phyloP scores from a whole-genome alignment of 768 basidiomycete species.

The Naganishia vaughanmartiniae region DNA sequence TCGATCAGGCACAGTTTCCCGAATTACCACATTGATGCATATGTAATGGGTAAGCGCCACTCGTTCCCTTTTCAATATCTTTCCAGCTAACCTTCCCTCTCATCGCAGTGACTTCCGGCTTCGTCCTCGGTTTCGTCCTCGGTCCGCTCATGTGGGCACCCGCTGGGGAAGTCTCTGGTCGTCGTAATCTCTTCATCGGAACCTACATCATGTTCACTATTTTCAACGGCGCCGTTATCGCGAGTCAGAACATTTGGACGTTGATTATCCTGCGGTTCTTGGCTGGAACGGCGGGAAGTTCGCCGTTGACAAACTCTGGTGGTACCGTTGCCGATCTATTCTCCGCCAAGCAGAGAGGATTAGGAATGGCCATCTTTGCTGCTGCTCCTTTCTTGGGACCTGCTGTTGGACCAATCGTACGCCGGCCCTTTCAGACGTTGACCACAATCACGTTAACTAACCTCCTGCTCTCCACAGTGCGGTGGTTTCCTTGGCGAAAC shows the following conservation, averaged over 20 bases:
- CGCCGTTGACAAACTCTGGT: conserved; percentile 54
- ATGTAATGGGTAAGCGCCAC: conserved; percentile 37
- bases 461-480: conserved; percentile 34
- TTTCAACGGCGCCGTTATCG: conserved; percentile 50
- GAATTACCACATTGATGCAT: conserved; percentile 31
- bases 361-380: conserved; percentile 50
- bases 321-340: conserved; percentile 48
- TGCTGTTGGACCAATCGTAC: conserved; percentile 30
- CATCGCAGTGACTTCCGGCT: conserved; percentile 31
- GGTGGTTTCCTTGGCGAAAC: conserved; percentile 52
- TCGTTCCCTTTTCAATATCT: background rate
- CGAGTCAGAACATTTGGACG: conserved; percentile 50
- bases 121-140: conserved; percentile 44
- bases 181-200: conserved; percentile 52
- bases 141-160: conserved; percentile 53
- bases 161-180: conserved; percentile 51
- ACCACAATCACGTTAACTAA: background rate
- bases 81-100: background rate
- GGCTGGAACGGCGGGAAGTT: conserved; percentile 51
- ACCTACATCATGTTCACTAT: conserved; percentile 51
- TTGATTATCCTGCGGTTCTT: conserved; percentile 54
- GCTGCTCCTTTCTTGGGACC: conserved; percentile 47
- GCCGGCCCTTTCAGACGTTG: background rate
- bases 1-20: conserved; percentile 33
- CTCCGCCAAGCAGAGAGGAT: conserved; percentile 46